Conservation (phyloP, 495 filamentous ascomycete genomes). For the Penicillium cosmopolitanum region DNA sequence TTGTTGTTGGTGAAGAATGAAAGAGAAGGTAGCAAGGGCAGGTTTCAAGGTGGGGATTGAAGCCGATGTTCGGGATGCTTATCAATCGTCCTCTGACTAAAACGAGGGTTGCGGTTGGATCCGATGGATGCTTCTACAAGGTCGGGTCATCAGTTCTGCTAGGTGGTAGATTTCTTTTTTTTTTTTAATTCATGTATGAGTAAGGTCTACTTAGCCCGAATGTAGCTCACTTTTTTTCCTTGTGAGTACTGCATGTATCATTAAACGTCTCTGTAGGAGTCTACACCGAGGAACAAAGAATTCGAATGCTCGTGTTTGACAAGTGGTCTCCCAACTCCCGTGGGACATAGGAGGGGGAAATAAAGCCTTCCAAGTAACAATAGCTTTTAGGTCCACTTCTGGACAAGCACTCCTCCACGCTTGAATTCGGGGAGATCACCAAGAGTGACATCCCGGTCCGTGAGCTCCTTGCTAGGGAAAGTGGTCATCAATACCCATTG, state of each 20-base stretch:
- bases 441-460: conserved; percentile 66
- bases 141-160: not conserved
- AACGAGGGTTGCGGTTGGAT: conserved; percentile 10
- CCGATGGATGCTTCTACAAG: conserved; percentile 1
- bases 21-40: conserved; percentile 7
- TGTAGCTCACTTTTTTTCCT: not conserved
- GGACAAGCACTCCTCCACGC: conserved; percentile 79
- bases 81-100: conserved; percentile 44
- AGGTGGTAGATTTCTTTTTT: not conserved
- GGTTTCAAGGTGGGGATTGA: conserved; percentile 16
- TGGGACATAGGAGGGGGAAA: not conserved
- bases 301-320: not conserved
- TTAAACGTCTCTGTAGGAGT: not conserved
- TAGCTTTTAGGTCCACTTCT: conserved; percentile 70
- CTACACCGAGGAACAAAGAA: not conserved
- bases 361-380: not conserved
- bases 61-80: conserved; percentile 46
- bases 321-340: not conserved
- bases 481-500: conserved; percentile 89
- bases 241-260: conserved; percentile 5
- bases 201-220: not conserved
- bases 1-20: conserved; percentile 3
- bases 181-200: conserved; percentile 4
- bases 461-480: conserved; percentile 92
- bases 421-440: conserved; percentile 86